phyloP scores from a whole-genome alignment of 179 eudicot species.

The Vitellaria paradoxa region DNA sequence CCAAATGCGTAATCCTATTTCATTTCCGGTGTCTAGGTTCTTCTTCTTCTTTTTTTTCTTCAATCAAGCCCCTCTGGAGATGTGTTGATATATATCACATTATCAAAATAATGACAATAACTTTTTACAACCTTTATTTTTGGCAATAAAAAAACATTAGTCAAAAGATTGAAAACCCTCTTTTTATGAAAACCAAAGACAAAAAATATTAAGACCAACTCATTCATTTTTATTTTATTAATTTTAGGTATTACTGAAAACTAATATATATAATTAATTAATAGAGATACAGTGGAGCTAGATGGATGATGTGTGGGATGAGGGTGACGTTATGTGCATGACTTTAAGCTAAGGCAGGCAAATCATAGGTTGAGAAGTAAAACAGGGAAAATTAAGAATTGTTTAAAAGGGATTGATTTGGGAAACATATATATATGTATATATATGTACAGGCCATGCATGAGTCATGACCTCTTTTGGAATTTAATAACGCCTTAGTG shows the following conservation, averaged over 20 bases:
- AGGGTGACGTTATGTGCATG: constrained; percentile 8
- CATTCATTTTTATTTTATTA: neutral
- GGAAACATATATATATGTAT: neutral
- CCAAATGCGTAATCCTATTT: neutral
- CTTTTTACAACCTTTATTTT: too few species aligned
- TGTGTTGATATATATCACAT: neutral
- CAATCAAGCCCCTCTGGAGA: neutral
- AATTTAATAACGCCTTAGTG: constrained; percentile 1
- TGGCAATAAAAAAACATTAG: neutral
- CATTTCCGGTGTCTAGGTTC: neutral
- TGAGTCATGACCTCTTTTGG: too few species aligned
- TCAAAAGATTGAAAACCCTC: constrained; percentile 5
- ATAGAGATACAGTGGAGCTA: neutral
- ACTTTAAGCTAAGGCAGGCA: neutral
- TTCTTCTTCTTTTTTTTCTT: neutral
- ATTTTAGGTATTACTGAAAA: neutral
- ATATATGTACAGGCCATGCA: neutral
- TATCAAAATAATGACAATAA: neutral
- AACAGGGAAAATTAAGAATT: too few species aligned
- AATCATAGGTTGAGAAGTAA: too few species aligned
- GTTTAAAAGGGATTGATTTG: neutral
- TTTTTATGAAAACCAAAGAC: neutral
- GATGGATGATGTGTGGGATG: neutral
- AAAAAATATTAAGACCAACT: neutral
- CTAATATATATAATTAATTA: neutral